phyloP scores from a whole-genome alignment of 345 rosid genomes.

The Excoecaria agallocha region DNA sequence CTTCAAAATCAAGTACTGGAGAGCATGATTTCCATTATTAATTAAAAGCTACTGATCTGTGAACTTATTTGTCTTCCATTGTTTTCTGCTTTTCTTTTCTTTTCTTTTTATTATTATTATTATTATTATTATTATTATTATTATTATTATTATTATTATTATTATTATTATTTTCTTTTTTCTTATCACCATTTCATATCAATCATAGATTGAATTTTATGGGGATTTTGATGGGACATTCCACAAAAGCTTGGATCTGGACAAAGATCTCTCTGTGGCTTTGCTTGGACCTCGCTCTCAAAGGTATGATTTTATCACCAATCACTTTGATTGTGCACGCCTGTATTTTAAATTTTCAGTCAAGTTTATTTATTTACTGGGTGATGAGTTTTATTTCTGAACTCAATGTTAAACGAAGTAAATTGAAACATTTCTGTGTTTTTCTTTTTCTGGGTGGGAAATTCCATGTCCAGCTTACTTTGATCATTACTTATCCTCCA shows the following conservation, averaged over 20 bases:
- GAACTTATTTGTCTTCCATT: background rate
- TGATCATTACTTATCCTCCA: no score
- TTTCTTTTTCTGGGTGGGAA: background rate
- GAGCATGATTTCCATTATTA: background rate
- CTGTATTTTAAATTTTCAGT: no score
- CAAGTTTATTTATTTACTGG: no score
- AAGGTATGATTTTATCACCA: conserved; percentile 41
- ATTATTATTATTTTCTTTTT: no score
- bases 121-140: no score
- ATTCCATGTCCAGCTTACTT: background rate
- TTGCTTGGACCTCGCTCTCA: conserved; percentile 82
- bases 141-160: no score
- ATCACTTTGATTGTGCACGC: no score
- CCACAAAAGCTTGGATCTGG: conserved; percentile 85
- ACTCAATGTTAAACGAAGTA: background rate
- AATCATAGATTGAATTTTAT: conserved; percentile 82
- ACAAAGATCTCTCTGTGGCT: conserved; percentile 82
- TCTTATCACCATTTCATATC: background rate
- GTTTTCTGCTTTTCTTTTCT: background rate
- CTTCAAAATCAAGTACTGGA: background rate
- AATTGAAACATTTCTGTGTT: background rate
- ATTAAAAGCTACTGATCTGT: background rate
- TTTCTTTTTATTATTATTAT: no score
- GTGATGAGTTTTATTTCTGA: background rate
- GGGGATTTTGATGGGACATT: conserved; percentile 86